These are phyloP conservation scores for Sugiyamaella valdiviana DNA, from an alignment of 805 yeast species.

Conservation along the genomic window DNA sequence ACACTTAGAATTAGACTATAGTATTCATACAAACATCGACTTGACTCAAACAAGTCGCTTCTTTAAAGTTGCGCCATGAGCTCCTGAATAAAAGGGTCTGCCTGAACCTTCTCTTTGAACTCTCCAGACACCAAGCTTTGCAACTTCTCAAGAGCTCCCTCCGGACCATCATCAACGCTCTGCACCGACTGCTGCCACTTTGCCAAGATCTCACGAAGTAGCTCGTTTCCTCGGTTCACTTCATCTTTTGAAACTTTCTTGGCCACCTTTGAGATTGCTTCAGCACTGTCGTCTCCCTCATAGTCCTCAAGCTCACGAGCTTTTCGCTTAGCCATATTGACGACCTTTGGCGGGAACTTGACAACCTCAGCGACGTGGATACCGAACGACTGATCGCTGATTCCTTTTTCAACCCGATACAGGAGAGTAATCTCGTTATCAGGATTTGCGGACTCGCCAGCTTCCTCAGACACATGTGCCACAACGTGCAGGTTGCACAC, in stretches of 20 bases:
- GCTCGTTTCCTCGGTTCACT: constrained; percentile 47
- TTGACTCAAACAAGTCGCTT: no score
- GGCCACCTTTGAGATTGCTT: constrained; percentile 35
- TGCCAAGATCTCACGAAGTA: constrained; percentile 39
- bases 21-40: no score
- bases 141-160: constrained; percentile 12
- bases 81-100: constrained; percentile 13
- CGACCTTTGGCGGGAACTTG: constrained; percentile 82
- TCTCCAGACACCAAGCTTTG: constrained; percentile 6
- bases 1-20: no score
- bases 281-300: constrained; percentile 34
- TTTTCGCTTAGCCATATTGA: constrained; percentile 92
- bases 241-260: constrained; percentile 49
- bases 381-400: constrained; percentile 93
- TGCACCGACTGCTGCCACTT: constrained; percentile 30
- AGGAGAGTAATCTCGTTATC: constrained; percentile 71
- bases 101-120: constrained; percentile 8
- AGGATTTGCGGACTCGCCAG: constrained; percentile 23
- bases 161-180: constrained; percentile 6
- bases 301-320: constrained; percentile 77
- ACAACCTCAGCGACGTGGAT: constrained; percentile 96
- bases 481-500: constrained; percentile 87
- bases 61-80: constrained; percentile 12
- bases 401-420: constrained; percentile 94
- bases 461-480: constrained; percentile 59